Percentiles rank a stretch among this genome's conserved stretches.
Conservation (phyloP, 805 yeast species). For the Myxozyma monticola region DNA sequence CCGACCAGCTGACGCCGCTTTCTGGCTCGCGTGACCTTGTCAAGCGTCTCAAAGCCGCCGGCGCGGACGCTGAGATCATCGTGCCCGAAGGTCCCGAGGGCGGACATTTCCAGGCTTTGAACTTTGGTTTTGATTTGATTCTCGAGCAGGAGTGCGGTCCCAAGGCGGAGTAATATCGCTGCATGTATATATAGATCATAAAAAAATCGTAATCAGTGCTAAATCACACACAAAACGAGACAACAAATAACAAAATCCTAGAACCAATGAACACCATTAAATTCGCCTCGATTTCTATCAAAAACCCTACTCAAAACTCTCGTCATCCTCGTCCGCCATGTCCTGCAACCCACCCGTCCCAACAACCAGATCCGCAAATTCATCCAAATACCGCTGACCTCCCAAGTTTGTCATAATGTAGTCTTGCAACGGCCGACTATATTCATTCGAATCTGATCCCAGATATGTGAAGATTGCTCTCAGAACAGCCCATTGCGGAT, state of each 20-base stretch:
- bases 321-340: too few relatives aligned
- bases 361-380: constrained; percentile 2
- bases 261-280: too few relatives aligned
- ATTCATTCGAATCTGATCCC: neutral
- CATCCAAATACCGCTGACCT: constrained; percentile 12
- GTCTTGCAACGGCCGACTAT: constrained; percentile 13
- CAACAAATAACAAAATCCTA: too few relatives aligned
- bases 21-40: constrained; percentile 25
- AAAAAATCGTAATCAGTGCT: too few relatives aligned
- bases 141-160: constrained; percentile 22
- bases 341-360: too few relatives aligned
- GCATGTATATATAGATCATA: too few relatives aligned
- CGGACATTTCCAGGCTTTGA: constrained; percentile 30
- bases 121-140: constrained; percentile 24
- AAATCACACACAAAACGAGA: too few relatives aligned
- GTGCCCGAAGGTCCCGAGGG: constrained; percentile 24
- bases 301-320: too few relatives aligned
- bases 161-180: too few relatives aligned
- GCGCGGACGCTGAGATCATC: constrained; percentile 27
- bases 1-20: constrained; percentile 17
- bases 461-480: constrained; percentile 6
- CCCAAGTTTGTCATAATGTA: constrained; percentile 8
- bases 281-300: too few relatives aligned
- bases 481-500: constrained; percentile 12
- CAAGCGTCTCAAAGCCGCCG: constrained; percentile 25